Conservation (phyloP, 2,329 filamentous ascomycete species). For the Hypoxylon sp. region DNA sequence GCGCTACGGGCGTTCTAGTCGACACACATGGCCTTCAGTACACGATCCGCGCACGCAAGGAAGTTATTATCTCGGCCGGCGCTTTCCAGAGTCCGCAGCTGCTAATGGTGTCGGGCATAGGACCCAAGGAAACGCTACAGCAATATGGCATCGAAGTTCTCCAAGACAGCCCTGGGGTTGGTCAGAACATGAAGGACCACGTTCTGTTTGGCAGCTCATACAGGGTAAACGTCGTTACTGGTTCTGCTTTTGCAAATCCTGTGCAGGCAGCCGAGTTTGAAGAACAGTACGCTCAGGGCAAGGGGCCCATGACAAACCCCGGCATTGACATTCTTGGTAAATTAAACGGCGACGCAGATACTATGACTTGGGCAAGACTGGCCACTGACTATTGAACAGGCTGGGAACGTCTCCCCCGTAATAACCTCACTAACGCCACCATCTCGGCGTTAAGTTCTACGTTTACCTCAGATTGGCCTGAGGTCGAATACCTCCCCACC, state of each 20-base stretch:
- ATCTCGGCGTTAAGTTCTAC: slow-evolving; percentile 18
- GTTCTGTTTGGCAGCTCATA: slow-evolving; percentile 50
- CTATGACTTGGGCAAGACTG: neutral
- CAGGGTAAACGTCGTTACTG: slow-evolving; percentile 25
- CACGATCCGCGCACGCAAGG: slow-evolving; percentile 52
- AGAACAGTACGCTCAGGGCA: slow-evolving; percentile 17
- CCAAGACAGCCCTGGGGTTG: slow-evolving; percentile 70
- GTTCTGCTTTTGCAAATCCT: slow-evolving; percentile 20
- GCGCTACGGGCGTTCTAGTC: slow-evolving; percentile 52
- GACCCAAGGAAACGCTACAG: slow-evolving; percentile 52
- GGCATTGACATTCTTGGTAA: slow-evolving; percentile 31
- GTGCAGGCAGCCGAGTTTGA: slow-evolving; percentile 8
- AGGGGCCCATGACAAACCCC: slow-evolving; percentile 19
- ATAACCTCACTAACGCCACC: slow-evolving; percentile 24
- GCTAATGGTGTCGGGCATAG: slow-evolving; percentile 60
- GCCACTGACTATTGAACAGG: slow-evolving; percentile 10
- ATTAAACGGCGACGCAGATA: neutral
- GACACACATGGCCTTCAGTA: slow-evolving; percentile 43
- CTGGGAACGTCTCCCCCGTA: slow-evolving; percentile 29
- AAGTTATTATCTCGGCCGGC: slow-evolving; percentile 60
- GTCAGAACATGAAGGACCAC: slow-evolving; percentile 71
- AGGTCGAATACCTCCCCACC: slow-evolving; percentile 49
- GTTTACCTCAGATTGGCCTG: slow-evolving; percentile 49
- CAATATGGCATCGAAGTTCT: slow-evolving; percentile 64
- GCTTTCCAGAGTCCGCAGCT: slow-evolving; percentile 60